Base-by-base conservation (phyloP, 2,329 filamentous ascomycete species). In the Phyllosticta capitalensis region DNA sequence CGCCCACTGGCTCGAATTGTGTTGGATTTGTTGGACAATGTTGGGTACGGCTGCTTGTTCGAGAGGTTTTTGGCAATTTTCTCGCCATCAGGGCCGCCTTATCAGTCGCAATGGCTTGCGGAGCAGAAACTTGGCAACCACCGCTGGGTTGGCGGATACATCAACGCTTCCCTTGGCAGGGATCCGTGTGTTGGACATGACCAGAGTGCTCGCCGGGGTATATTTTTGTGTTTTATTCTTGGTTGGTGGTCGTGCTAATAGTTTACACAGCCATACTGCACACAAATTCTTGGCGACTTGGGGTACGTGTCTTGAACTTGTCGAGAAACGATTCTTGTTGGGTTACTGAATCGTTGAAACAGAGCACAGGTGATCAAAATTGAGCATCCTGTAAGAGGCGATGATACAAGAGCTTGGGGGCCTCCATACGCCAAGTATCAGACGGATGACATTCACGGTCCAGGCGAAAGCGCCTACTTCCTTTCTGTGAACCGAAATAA, bases 351-450 rank as follows among this genome's bases (percentile, higher is more conserved):
- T 52, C 62, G 63, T 5, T 7, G 12, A 28, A 38, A 24, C 66
- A 95, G 91, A 64, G 94, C 94, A 65, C 92, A 99, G 72, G 86
- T 99, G 30, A 96, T 99, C 76, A 99, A 99, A 75, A 83, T 99
- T 63, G 94, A 99, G 74, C 94, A 99, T 73, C 94, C 94, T 3
- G 84, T 83, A 1, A 82, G 89, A 50, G 94, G 90, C 45, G 94
- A 99, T 71, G 94, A 99, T 71, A 99, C 94, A 9, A 80, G 94
- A 67, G 92, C 92, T 55, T 99, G 94, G 94, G 94, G 94, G 0
- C 94, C 94, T 22, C 94, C 94, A 1, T 99, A 94, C 72, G 94
- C 94, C 7, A 78, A 83, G 56, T 95, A 95, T 71, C 83, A 81
- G 63, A 71, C 83, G 30, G 82, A 78, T 3, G 79, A 67, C 66